Conservation (phyloP, 2,329 filamentous ascomycete genomes). For the Meredithiella fracta region DNA sequence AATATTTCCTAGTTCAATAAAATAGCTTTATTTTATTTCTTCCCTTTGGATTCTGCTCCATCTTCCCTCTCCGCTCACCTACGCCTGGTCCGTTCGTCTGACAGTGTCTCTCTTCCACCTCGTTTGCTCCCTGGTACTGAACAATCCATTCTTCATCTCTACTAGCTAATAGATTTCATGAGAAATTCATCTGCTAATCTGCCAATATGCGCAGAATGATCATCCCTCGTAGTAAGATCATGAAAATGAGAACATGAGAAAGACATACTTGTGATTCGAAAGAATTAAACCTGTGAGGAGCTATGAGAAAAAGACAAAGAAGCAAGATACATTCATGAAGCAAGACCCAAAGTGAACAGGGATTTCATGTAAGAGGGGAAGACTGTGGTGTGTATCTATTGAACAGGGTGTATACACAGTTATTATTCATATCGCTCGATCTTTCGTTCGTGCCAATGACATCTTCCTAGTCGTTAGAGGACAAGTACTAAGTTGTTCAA, state of each 20-base stretch:
- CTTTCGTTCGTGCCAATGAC: background rate
- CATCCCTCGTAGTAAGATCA: background rate
- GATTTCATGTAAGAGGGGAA: background rate
- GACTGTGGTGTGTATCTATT: background rate
- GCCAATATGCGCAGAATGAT: background rate
- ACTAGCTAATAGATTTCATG: background rate
- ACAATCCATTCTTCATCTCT: background rate
- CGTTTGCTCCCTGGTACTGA: background rate
- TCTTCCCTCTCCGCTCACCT: background rate
- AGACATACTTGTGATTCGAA: no score
- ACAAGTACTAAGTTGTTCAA: no score
- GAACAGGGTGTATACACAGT: background rate
- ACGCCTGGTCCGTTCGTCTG: background rate
- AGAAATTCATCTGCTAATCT: background rate
- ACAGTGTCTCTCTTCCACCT: background rate
- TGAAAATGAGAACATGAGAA: background rate
- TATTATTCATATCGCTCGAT: background rate
- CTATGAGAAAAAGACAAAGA: background rate
- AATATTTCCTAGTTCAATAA: no score
- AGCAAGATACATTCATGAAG: background rate
- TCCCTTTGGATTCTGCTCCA: background rate
- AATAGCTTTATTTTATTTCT: background rate
- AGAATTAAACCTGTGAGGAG: background rate
- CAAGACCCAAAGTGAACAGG: background rate
- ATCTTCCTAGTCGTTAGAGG: no score